Conservation (phyloP, 768 basidiomycete species). For the Boletus rex-veris region DNA sequence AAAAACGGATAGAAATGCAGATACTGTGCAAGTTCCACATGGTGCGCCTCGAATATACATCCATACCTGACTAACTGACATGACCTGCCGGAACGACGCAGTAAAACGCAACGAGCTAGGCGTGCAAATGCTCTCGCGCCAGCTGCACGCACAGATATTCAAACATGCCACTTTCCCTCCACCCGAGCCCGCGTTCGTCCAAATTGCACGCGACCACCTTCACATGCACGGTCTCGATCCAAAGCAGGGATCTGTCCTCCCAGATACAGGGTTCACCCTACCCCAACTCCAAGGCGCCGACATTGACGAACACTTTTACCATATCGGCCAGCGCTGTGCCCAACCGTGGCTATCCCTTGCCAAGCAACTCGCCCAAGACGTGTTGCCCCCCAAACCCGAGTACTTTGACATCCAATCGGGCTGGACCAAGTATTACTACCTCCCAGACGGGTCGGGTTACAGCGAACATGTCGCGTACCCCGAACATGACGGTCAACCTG, state of each 20-base stretch:
- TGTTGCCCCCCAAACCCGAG: conserved; percentile 61
- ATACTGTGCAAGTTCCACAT: neutral
- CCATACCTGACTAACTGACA: neutral
- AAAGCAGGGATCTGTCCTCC: conserved; percentile 73
- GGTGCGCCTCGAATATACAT: conserved; percentile 1
- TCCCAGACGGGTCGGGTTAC: conserved; percentile 72
- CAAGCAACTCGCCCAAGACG: conserved; percentile 46
- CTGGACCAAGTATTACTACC: conserved; percentile 84
- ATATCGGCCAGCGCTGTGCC: conserved; percentile 63
- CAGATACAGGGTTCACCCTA: conserved; percentile 74
- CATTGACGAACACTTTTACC: conserved; percentile 86
- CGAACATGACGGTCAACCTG: conserved; percentile 57
- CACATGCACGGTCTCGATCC: conserved; percentile 78
- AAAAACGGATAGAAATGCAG: neutral
- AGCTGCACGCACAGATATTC: conserved; percentile 83
- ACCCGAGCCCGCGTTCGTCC: conserved; percentile 58
- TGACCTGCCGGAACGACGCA: conserved; percentile 18
- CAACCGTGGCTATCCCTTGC: conserved; percentile 79
- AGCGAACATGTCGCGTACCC: conserved; percentile 69
- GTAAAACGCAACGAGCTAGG: conserved; percentile 82
- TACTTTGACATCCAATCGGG: conserved; percentile 59
- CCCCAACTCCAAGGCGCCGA: conserved; percentile 79
- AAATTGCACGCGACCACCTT: conserved; percentile 80
- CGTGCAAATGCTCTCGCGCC: conserved; percentile 86
- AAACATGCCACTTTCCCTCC: conserved; percentile 59